Evolutionary conservation across 2,329 filamentous ascomycete species (phyloP), one percentile per base, ranked within the genome.

Genomic region (Aspergillus sp.): DNA sequence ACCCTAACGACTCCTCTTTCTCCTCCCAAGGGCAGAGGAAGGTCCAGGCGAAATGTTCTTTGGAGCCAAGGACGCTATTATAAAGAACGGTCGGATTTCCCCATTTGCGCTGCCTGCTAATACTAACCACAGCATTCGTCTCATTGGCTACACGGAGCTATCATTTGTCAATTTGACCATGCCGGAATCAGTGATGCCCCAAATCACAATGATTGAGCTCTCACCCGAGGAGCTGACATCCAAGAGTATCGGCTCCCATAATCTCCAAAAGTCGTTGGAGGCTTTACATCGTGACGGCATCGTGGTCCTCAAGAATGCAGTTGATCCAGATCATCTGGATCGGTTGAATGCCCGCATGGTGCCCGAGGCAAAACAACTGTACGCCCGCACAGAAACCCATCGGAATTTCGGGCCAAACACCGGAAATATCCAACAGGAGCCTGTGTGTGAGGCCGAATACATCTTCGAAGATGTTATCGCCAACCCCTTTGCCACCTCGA

Each of bases 391-490:
- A 14, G 45, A 46, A 9, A 63, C 59, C 1, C 59, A 65, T 45
- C 59, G 57, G 44, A 66, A 66, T 44, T 65, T 65, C 51, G 61
- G 61, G 38, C 53, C 63, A 35, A 47, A 61, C 9, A 72, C 68
- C 2, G 64, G 66, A 1, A 76, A 76, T 52, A 74, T 76, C 60
- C 69, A 74, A 46, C 72, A 74, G 55, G 71, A 69, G 22, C 73
- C 73, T 0, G 69, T 73, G 1, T 60, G 68, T 9, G 63, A 62
- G 11, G 52, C 57, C 13, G 61, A 66, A 0, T 66, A 70, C 36
- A 67, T 76, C 51, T 71, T 66, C 49, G 57, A 64, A 30, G 72
- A 76, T 43, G 51, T 76, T 19, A 69, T 69, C 55, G 67, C 64
- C 14, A 76, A 74, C 55, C 68, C 71, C 0, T 74, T 70, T 54